Base-by-base conservation (phyloP, 768 basidiomycete genomes). In the Terana coerulea region DNA sequence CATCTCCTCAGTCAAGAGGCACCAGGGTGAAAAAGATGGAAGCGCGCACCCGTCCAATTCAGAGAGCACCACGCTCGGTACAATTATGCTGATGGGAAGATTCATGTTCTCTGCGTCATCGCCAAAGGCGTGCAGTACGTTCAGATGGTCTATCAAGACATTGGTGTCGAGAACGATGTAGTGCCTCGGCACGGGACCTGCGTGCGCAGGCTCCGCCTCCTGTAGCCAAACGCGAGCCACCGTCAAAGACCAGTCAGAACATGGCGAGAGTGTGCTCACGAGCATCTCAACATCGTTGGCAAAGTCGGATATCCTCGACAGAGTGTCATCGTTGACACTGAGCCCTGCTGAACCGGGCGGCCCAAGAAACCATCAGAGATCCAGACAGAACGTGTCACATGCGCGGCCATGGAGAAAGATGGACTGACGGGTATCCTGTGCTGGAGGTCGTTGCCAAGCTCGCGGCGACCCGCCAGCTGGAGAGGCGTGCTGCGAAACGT, bases 121-220 rank as follows among this genome's bases (percentile, higher is more conserved):
- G 36, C 84, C 79, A 60, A 91, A 87, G 40, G 76, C 74, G 53
- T 79, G 74, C 53, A 91, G 66, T 33, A 79, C 73, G 48, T 82
- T 80, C 53, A 90, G 77, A 54, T 82, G 74, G 61, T 83, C 80
- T 58, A 89, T 67, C 24, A 93, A 71, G 54, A 91, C 78, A 58
- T 92, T 93, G 25, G 90, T 92, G 61, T 93, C 90, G 28, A 90
- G 63, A 14, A 92, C 78, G 45, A 91, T 60, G 57, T 77, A 78
- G 15, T 11, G 15, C n/a, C n/a, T n/a, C 33, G 28, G 35, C 19
- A 19, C 19, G 19, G 37, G 21, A n/a, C 37, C 37, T 28, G 25
- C 47, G 15, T 37, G 10, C 45, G 35, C 37, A 49, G 47, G 35
- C 12, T 49, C 33, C 10, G 10, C 10, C 33, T 34, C 35, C 35